Conservation (phyloP, 169 alveolate species). For the Neospora caninum region DNA sequence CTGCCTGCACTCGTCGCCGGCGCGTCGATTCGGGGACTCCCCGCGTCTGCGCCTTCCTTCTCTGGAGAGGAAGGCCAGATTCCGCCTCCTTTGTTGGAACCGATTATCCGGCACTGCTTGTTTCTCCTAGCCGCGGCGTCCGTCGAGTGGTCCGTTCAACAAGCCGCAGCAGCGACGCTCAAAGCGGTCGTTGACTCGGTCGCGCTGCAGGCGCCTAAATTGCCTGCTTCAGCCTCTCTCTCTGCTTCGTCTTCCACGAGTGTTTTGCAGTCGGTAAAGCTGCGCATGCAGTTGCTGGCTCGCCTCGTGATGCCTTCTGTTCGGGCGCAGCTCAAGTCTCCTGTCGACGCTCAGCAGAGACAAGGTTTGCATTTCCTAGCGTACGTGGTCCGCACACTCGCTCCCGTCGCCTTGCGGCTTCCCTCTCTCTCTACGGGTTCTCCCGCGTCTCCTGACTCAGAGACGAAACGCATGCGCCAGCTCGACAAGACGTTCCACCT, state of each 20-base stretch:
- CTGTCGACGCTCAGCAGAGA: background rate
- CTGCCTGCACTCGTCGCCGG: conserved; percentile 49
- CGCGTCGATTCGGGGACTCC: background rate
- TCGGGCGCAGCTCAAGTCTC: conserved; percentile 3
- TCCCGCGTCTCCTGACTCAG: background rate
- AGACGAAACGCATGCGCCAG: conserved; percentile 36
- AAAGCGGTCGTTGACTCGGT: conserved; percentile 45
- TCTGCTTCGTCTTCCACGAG: background rate
- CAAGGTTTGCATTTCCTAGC: conserved; percentile 2
- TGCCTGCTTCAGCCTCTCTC: background rate
- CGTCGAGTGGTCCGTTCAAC: conserved; percentile 63
- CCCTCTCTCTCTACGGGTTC: background rate
- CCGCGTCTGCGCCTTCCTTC: background rate
- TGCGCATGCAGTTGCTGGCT: background rate
- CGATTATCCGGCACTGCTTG: conserved; percentile 48
- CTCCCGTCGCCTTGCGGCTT: background rate
- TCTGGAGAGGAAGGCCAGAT: background rate
- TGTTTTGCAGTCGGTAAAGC: conserved; percentile 30
- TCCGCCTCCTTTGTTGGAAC: background rate
- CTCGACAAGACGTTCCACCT: conserved; percentile 46
- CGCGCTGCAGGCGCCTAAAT: conserved; percentile 56
- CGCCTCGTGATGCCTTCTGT: conserved; percentile 2
- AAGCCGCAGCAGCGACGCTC: conserved; percentile 46
- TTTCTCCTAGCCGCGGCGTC: conserved; percentile 46
- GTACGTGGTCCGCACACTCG: background rate